These are phyloP conservation scores for Cytospora piceicola DNA, from an alignment of 2,329 filamentous ascomycete genomes.

Conservation along the genomic window DNA sequence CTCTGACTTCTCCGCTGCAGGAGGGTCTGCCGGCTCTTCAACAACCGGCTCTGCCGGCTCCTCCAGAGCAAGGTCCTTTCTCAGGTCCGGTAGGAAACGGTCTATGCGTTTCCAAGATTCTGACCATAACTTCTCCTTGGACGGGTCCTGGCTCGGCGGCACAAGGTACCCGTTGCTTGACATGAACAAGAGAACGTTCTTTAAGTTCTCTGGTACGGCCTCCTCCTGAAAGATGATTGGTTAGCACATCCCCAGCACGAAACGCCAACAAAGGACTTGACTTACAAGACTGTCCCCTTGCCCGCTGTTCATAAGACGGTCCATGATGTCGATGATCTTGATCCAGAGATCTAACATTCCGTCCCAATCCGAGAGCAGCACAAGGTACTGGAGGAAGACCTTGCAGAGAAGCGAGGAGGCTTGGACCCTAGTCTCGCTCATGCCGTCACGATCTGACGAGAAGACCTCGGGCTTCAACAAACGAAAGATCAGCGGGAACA, in stretches of 20 bases:
- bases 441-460: constrained; percentile 85
- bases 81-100: constrained; percentile 65
- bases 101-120: constrained; percentile 70
- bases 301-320: constrained; percentile 93
- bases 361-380: constrained; percentile 80
- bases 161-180: constrained; percentile 83
- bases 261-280: constrained; percentile 32
- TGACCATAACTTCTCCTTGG: constrained; percentile 60
- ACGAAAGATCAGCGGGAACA: constrained; percentile 87
- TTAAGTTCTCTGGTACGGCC: constrained; percentile 91
- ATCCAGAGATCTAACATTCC: constrained; percentile 92
- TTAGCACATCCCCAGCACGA: constrained; percentile 24
- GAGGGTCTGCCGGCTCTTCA: constrained; percentile 4
- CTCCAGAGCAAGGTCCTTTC: constrained; percentile 60
- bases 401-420: constrained; percentile 90
- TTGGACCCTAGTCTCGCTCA: constrained; percentile 94
- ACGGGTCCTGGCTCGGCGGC: constrained; percentile 62
- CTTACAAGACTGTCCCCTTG: constrained; percentile 86
- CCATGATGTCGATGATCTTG: constrained; percentile 90
- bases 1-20: constrained; percentile 17
- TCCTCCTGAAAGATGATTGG: constrained; percentile 67
- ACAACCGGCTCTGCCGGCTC: constrained; percentile 37
- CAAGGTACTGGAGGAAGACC: constrained; percentile 92
- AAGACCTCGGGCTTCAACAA: constrained; percentile 94
- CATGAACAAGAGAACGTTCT: constrained; percentile 97